phyloP scores from a whole-genome alignment of 768 basidiomycete species.

The Chlorophyllum brunneum region DNA sequence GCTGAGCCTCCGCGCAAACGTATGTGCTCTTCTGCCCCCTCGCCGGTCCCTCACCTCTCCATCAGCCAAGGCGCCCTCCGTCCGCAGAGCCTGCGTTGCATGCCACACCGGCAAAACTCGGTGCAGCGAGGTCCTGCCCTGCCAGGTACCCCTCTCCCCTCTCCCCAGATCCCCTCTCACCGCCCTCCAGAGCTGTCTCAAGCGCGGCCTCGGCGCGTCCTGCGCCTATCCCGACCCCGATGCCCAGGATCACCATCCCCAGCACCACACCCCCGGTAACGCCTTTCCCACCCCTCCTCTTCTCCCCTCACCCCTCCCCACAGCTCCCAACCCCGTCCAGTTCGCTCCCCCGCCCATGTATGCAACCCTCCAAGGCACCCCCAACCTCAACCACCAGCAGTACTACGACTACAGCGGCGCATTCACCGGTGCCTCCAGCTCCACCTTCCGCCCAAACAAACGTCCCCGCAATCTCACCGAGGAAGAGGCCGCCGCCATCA shows the following conservation, averaged over 20 bases:
- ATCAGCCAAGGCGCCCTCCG: slow-evolving; percentile 76
- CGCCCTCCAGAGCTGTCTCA: slow-evolving; percentile 64
- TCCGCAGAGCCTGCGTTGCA: slow-evolving; percentile 74
- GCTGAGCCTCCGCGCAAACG: slow-evolving; percentile 57
- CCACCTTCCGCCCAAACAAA: slow-evolving; percentile 77
- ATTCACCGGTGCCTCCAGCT: slow-evolving; percentile 65
- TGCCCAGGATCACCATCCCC: slow-evolving; percentile 23
- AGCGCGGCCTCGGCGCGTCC: slow-evolving; percentile 65
- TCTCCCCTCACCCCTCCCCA: slow-evolving; percentile 11
- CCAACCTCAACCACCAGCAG: slow-evolving; percentile 55
- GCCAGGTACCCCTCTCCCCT: slow-evolving; percentile 48
- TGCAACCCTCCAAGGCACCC: slow-evolving; percentile 38
- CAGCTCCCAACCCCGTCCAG: slow-evolving; percentile 31
- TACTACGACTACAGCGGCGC: slow-evolving; percentile 79
- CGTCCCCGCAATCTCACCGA: slow-evolving; percentile 78
- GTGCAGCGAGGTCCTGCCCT: slow-evolving; percentile 78
- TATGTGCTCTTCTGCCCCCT: slow-evolving; percentile 29
- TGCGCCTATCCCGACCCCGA: slow-evolving; percentile 83
- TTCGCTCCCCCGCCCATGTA: slow-evolving; percentile 50
- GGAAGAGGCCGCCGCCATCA: slow-evolving; percentile 80
- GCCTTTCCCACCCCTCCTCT: not conserved
- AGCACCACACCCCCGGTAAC: slow-evolving; percentile 36
- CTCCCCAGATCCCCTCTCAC: slow-evolving; percentile 2
- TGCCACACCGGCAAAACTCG: slow-evolving; percentile 83
- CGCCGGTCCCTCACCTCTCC: slow-evolving; percentile 17